Evolutionary conservation across 2,329 filamentous ascomycete species (phyloP).

Genomic region (Venturia effusa): DNA sequence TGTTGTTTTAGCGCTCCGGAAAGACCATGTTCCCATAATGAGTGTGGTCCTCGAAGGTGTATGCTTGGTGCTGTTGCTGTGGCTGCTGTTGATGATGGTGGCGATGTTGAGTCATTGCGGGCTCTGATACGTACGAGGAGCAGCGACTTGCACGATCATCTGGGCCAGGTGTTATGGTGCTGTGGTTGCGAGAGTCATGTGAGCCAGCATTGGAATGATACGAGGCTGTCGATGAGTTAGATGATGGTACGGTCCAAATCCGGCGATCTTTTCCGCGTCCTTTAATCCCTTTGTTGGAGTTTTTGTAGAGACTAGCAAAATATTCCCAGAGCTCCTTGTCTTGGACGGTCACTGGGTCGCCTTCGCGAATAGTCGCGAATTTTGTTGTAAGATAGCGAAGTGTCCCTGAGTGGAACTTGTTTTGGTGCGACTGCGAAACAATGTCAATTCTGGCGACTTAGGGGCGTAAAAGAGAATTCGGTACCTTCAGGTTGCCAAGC

Average conservation of each 20-base stretch:
- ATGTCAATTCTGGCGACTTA: conserved; percentile 13
- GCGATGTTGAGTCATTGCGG: conserved; percentile 4
- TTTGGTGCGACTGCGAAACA: conserved; percentile 68
- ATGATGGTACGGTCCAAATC: conserved; percentile 33
- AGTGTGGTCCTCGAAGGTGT: conserved; percentile 10
- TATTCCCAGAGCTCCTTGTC: conserved; percentile 77
- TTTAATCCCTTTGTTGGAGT: conserved; percentile 97
- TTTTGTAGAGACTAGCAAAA: conserved; percentile 83
- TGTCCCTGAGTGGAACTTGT: conserved; percentile 78
- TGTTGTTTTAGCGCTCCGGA: conserved; percentile 6
- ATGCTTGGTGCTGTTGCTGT: background rate
- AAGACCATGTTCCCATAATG: conserved; percentile 12
- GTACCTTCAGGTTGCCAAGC: conserved; percentile 81
- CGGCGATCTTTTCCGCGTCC: conserved; percentile 79
- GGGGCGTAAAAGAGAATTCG: background rate
- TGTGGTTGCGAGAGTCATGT: conserved; percentile 1
- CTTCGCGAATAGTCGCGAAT: conserved; percentile 54
- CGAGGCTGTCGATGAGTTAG: conserved; percentile 6
- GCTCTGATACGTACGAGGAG: conserved; percentile 9
- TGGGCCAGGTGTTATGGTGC: background rate
- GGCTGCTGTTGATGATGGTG: background rate
- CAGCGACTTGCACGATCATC: conserved; percentile 10
- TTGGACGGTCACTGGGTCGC: conserved; percentile 51
- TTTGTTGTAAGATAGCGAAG: conserved; percentile 58
- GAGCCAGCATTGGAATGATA: conserved; percentile 2